These are phyloP conservation scores for Pholiota microspora DNA, from an alignment of 768 basidiomycete species.

Conservation along the genomic window DNA sequence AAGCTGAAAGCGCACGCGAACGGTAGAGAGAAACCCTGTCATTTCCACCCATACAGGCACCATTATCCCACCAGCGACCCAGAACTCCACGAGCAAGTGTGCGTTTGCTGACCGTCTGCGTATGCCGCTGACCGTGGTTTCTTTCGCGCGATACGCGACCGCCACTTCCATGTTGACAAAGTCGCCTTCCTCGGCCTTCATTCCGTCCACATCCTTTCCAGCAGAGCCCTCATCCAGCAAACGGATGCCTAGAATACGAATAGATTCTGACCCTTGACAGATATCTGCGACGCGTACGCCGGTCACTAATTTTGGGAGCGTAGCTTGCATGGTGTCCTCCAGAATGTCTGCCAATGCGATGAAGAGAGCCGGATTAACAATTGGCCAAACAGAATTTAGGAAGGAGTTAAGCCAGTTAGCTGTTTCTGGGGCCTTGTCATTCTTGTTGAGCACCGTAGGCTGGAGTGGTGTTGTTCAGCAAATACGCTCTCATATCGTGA, in stretches of 20 bases:
- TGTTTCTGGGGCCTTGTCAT: conserved; percentile 29
- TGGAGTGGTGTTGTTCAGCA: neutral
- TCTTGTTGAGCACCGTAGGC: conserved; percentile 8
- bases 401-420: conserved; percentile 66
- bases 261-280: conserved; percentile 64
- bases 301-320: conserved; percentile 46
- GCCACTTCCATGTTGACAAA: conserved; percentile 71
- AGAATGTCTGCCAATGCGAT: conserved; percentile 57
- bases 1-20: conserved; percentile 68
- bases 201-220: conserved; percentile 25
- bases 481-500: neutral
- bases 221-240: conserved; percentile 35
- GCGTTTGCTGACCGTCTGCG: conserved; percentile 52
- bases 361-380: conserved; percentile 70
- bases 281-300: conserved; percentile 73
- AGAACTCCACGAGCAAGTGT: conserved; percentile 70
- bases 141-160: conserved; percentile 60
- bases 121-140: conserved; percentile 35
- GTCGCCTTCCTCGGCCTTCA: conserved; percentile 40
- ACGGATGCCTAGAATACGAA: conserved; percentile 68
- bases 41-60: conserved; percentile 73
- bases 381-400: conserved; percentile 64
- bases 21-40: conserved; percentile 60
- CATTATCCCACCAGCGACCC: conserved; percentile 42
- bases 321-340: conserved; percentile 56